phyloP scores from a whole-genome alignment of 305 asterid species.

The Fraxinus sp. region DNA sequence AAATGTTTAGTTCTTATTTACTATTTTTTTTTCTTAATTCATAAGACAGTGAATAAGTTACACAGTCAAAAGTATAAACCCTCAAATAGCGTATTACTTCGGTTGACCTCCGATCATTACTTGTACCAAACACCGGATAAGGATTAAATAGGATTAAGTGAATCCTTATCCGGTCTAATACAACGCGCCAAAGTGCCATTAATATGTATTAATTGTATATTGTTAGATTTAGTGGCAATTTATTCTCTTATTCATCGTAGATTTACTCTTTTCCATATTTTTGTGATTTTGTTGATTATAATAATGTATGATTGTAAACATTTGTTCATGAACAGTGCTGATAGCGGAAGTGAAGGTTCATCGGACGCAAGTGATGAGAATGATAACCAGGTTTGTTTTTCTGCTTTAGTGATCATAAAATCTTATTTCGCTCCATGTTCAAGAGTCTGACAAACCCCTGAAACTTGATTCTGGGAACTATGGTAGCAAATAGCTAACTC shows the following conservation, averaged over 20 bases:
- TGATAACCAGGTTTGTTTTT: constrained; percentile 48
- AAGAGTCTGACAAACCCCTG: constrained; percentile 6
- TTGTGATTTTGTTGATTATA: constrained; percentile 10
- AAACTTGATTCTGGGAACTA: not conserved
- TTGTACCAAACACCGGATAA: not conserved
- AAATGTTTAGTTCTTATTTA: not conserved
- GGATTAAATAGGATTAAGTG: not conserved
- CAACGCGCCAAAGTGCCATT: not conserved
- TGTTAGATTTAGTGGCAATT: not conserved
- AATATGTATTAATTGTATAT: not conserved
- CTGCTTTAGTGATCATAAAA: not conserved
- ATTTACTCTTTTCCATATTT: not conserved
- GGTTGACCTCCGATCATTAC: not conserved
- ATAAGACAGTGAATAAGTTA: not conserved
- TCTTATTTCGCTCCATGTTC: not conserved
- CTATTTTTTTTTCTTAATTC: not conserved
- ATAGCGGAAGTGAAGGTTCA: constrained; percentile 88
- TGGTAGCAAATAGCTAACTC: not conserved
- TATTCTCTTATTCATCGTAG: not conserved
- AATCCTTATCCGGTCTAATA: not conserved
- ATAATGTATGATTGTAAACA: constrained; percentile 28
- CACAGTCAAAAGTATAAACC: not conserved
- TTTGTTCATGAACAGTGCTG: constrained; percentile 59
- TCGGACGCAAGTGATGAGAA: constrained; percentile 85
- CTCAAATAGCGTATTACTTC: not conserved